Base-by-base conservation (phyloP, 2,329 filamentous ascomycete species). In the Cladosporium phlei region DNA sequence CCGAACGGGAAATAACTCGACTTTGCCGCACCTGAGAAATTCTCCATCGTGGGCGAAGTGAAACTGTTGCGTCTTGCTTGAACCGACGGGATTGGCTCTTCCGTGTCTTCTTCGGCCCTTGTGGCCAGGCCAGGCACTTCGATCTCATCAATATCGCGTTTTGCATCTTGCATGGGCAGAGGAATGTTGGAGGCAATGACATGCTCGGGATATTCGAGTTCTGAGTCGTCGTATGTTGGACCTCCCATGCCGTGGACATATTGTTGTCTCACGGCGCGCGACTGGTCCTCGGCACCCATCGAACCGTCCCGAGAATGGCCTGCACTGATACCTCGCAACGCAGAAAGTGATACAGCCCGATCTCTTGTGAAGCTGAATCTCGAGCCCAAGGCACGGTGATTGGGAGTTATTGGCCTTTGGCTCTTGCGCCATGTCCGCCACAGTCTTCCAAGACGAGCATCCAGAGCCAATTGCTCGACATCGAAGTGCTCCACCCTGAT, bases 401-500 rank as follows among this genome's bases (percentile, higher is more conserved):
- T 33, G 39, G 46, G 38, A 12, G 46, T 38, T 8, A 25, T 43
- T 3, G 46, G 48, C 22, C 25, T 29, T 24, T 39, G 37, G 52
- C 85, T 80, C 70, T 95, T 95, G 69, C 93, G 88, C 93, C 93
- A 98, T 20, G 87, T 86, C 57, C 93, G 81, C 93, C 93, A 98
- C 33, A 97, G 73, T 38, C 90, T 78, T 16, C 93, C 93, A 1
- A 98, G 72, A 2, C 88, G 90, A 48, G 89, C 79, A 62, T 95
- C 94, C 50, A 97, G 75, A 6, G 91, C 91, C 53, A 97, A 80
- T 56, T 90, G 88, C 62, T 97, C 93, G 76, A 96, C 88, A 63
- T 98, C 93, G 46, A 82, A 72, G 59, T 97, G 91, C 59, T 94
- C 87, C 20, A 98, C 83, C 22, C 47, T 45, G 17, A 45, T 17